These are phyloP conservation scores for Diplotaxis tenuifolia DNA, from an alignment of 345 rosid genomes.

Conservation along the genomic window DNA sequence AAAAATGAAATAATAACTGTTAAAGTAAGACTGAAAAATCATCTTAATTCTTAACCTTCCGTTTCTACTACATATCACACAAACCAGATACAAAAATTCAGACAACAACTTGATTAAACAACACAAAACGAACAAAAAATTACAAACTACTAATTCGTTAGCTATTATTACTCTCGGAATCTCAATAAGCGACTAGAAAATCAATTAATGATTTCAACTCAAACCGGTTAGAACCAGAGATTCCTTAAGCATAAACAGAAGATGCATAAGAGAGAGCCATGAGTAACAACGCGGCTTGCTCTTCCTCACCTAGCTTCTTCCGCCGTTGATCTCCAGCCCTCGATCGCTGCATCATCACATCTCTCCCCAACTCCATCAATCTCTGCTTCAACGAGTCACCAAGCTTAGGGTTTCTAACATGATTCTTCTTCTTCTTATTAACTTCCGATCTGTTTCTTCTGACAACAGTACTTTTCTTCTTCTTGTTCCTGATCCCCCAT, in stretches of 20 bases:
- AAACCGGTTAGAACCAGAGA: neutral
- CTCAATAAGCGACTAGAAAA: neutral
- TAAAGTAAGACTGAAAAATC: too few relatives aligned
- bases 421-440: conserved; percentile 43
- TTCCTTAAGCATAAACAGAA: conserved; percentile 56
- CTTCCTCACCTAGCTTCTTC: conserved; percentile 69
- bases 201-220: neutral
- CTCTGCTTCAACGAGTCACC: conserved; percentile 67
- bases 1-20: too few relatives aligned
- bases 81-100: too few relatives aligned
- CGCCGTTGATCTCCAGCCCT: conserved; percentile 52
- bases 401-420: conserved; percentile 17
- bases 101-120: too few relatives aligned
- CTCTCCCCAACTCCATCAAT: conserved; percentile 59
- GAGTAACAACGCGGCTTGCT: conserved; percentile 83
- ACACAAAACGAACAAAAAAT: neutral
- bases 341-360: conserved; percentile 62
- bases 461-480: conserved; percentile 62
- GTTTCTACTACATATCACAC: too few relatives aligned
- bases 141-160: conserved; percentile 36
- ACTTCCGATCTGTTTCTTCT: conserved; percentile 49
- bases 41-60: too few relatives aligned
- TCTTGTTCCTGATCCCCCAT: conserved; percentile 95
- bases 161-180: neutral
- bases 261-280: conserved; percentile 85